Percentiles rank a stretch among this genome's conserved stretches.
Conservation (phyloP, 257 asterid species). For the Solanum gandarillasii region DNA sequence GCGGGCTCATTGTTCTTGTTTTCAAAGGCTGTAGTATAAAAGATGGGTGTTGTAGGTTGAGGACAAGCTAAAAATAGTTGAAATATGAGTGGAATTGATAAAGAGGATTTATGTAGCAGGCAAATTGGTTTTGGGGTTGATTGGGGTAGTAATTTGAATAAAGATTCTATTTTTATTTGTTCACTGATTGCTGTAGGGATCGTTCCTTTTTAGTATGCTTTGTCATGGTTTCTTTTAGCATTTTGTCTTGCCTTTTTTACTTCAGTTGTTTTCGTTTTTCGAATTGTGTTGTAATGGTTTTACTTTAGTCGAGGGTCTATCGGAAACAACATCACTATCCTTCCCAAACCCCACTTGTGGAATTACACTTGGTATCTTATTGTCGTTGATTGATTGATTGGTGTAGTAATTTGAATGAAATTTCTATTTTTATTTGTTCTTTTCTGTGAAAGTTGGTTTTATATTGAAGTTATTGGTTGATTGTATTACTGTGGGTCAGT, state of each 20-base stretch:
- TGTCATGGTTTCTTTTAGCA: not conserved
- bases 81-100: not conserved
- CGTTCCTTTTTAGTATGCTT: not conserved
- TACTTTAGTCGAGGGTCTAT: not conserved
- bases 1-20: not conserved
- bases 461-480: not conserved
- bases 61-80: not conserved
- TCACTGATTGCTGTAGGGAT: not conserved
- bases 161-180: not conserved
- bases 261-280: not conserved
- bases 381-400: not conserved
- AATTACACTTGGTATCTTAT: not conserved
- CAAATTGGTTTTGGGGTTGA: not conserved
- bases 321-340: not conserved
- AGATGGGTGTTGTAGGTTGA: not conserved
- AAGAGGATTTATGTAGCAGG: not conserved
- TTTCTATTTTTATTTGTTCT: not conserved
- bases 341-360: not conserved
- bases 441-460: not conserved
- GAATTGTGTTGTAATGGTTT: not conserved
- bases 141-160: not conserved
- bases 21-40: not conserved
- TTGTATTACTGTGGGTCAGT: constrained; percentile 16
- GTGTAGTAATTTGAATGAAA: not conserved
- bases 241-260: not conserved